These are phyloP conservation scores for Solanum microdontum DNA, from an alignment of 257 asterid species.

Conservation along the genomic window DNA sequence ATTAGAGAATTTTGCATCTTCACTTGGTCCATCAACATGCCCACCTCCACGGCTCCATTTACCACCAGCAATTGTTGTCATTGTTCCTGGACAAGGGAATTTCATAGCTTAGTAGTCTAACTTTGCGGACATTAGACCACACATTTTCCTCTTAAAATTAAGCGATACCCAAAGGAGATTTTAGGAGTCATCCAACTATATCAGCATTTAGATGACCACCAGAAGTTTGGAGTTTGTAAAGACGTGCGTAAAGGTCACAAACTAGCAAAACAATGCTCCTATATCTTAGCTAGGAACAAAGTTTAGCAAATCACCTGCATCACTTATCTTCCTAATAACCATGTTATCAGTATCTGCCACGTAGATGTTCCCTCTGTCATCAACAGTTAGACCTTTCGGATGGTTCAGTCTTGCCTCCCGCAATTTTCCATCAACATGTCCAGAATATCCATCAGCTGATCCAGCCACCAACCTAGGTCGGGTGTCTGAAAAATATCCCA, in stretches of 20 bases:
- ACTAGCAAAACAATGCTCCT: background rate
- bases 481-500: conserved; percentile 38
- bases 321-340: conserved; percentile 90
- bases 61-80: conserved; percentile 97
- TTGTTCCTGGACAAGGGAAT: conserved; percentile 31
- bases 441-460: conserved; percentile 77
- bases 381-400: conserved; percentile 87
- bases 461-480: conserved; percentile 79
- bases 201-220: background rate
- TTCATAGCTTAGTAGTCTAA: background rate
- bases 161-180: background rate
- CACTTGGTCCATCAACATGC: conserved; percentile 94
- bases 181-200: background rate
- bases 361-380: conserved; percentile 79
- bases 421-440: conserved; percentile 71
- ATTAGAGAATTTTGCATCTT: conserved; percentile 87
- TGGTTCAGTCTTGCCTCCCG: conserved; percentile 86
- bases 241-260: background rate
- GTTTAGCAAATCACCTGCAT: conserved; percentile 42
- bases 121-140: background rate
- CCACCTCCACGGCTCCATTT: conserved; percentile 80
- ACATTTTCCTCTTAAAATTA: background rate
- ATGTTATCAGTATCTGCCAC: conserved; percentile 82
- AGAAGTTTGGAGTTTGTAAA: background rate
- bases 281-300: background rate